Evolutionary conservation across 768 basidiomycete species (phyloP).

Genomic region (Bullera alba): DNA sequence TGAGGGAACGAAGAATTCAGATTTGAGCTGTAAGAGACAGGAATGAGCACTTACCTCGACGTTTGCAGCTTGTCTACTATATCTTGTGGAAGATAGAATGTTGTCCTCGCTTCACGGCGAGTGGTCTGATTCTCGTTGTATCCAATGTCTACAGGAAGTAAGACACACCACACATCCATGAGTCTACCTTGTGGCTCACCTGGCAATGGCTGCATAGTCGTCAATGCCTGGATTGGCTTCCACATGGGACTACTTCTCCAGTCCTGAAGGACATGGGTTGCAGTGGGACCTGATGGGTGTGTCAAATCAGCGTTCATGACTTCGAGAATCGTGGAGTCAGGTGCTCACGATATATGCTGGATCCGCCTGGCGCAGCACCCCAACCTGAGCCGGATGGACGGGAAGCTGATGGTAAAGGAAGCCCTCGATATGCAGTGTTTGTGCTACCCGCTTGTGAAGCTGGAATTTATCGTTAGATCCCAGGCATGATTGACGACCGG

Average conservation of each 20-base stretch:
- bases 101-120: conserved; percentile 19
- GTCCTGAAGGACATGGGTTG: conserved; percentile 11
- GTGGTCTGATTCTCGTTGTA: conserved; percentile 24
- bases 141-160: conserved; percentile 15
- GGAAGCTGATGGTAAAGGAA: not conserved
- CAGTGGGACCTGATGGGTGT: conserved; percentile 2
- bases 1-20: conserved; percentile 1
- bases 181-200: conserved; percentile 8
- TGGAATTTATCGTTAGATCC: too few species aligned
- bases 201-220: conserved; percentile 30
- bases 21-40: too few species aligned
- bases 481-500: too few species aligned
- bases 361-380: not conserved
- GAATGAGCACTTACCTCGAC: conserved; percentile 19
- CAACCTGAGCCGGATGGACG: not conserved
- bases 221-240: conserved; percentile 40
- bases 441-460: not conserved
- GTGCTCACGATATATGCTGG: not conserved
- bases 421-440: not conserved
- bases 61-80: conserved; percentile 31
- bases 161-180: not conserved
- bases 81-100: conserved; percentile 23
- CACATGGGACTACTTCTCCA: conserved; percentile 43
- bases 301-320: not conserved
- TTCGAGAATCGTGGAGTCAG: not conserved